Base-by-base conservation (phyloP, 129 eudicot genomes). In the Glebionis coronaria region DNA sequence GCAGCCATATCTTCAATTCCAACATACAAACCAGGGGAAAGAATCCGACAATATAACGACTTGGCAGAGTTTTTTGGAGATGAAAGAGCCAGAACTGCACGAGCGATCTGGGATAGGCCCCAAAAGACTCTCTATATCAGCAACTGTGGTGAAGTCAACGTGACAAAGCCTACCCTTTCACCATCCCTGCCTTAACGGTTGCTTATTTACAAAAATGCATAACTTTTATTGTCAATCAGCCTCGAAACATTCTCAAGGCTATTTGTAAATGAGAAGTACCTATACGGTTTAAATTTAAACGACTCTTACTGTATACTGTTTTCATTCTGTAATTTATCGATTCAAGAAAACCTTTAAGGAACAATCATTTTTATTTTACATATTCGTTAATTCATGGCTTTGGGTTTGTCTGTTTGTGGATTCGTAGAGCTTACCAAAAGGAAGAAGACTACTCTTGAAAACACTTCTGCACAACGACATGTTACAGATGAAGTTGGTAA, bases 51-150 rank as follows among this genome's bases (percentile, higher is more conserved):
- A 42, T 89, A 89, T 55, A 93, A 93, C 19, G 97, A 93, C 35
- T 73, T 93, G 29, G 99, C 99, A 0, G 97, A 86, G 84, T 86
- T 86, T 71, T 15, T 93, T 19, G 99, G 99, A 20, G 99, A 93
- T 40, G 99, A 65, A 58, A 88, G 99, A 84, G 99, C 99, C 29
- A 87, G 83, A 78, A 83, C 2, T 56, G 99, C 96, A 2, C 97
- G 99, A 16, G 87, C 85, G 9, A 81, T 89, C 40, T 93, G 99
- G 99, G 80, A 93, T 68, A 76, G 75, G 38, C 99, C 99, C 31
- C 95, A 82, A 19, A 72, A 89, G 70, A 86, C 99, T 15, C 60
- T 93, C 12, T 93, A 89, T 65, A 89, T 89, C 29, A 93, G 99
- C 49, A 83, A 89, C 70, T 93, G 99, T 72, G 99, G 99, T 23